Evolutionary conservation across 2,329 filamentous ascomycete species (phyloP).

Genomic region (Penicillium sp.): DNA sequence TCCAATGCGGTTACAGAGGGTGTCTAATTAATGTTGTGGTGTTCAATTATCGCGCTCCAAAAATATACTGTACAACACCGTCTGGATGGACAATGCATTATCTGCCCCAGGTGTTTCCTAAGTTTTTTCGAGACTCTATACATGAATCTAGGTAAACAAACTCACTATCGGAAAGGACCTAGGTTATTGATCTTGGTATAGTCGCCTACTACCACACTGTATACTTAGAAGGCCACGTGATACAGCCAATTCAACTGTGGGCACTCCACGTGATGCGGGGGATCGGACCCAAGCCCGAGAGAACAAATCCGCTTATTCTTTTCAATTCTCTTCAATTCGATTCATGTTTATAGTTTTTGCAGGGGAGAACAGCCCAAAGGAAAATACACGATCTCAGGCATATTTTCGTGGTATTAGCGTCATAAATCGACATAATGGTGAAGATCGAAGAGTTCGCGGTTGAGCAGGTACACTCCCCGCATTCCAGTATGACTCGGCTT

Average conservation of each 20-base stretch:
- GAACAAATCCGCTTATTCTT: background rate
- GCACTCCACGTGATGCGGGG: background rate
- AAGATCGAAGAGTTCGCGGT: slow-evolving; percentile 53
- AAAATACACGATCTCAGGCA: background rate
- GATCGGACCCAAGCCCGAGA: background rate
- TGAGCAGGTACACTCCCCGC: slow-evolving; percentile 58
- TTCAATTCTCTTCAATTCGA: background rate
- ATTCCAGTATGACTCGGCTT: slow-evolving; percentile 27
- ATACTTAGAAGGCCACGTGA: too few species aligned
- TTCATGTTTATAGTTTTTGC: background rate
- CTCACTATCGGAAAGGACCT: too few species aligned
- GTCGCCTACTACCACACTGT: too few species aligned
- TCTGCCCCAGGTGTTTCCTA: too few species aligned
- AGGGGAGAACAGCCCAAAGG: background rate
- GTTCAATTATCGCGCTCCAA: too few species aligned
- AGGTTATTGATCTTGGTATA: too few species aligned
- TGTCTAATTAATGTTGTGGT: too few species aligned
- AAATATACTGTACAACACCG: too few species aligned
- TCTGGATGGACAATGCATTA: too few species aligned
- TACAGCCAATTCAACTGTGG: background rate
- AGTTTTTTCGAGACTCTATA: too few species aligned
- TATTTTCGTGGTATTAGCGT: background rate
- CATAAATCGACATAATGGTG: slow-evolving; percentile 33
- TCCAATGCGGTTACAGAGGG: too few species aligned
- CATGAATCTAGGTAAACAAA: too few species aligned